phyloP scores from a whole-genome alignment of 345 rosid genomes.

The Citrus reticulata region DNA sequence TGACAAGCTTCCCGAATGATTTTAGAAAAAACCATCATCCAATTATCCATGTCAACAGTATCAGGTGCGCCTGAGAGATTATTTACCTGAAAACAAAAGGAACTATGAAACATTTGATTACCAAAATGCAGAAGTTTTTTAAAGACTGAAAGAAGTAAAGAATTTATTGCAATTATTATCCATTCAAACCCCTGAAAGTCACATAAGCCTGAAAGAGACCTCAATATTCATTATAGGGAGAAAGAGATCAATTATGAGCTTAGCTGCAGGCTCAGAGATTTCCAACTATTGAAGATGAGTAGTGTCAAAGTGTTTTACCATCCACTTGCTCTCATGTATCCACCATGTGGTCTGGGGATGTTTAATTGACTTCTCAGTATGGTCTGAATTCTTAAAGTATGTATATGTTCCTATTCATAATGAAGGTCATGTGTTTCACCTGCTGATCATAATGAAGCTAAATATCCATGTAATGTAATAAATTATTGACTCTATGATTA shows the following conservation, averaged over 20 bases:
- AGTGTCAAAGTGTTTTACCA: not conserved
- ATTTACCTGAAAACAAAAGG: conserved; percentile 50
- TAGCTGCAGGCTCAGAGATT: not conserved
- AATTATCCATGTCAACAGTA: conserved; percentile 37
- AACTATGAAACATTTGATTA: conserved; percentile 5
- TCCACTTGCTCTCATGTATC: not conserved
- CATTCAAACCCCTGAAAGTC: conserved; percentile 1
- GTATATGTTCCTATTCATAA: not conserved
- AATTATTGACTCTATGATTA: not conserved
- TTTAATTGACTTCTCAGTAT: not conserved
- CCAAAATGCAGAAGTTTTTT: conserved; percentile 8
- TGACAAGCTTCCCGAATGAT: conserved; percentile 50
- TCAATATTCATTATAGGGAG: not conserved
- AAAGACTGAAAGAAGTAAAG: not conserved
- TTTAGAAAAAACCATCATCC: conserved; percentile 41
- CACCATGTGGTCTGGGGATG: not conserved
- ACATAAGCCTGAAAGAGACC: not conserved
- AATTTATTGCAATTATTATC: not conserved
- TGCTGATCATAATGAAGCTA: not conserved
- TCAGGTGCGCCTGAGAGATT: conserved; percentile 23
- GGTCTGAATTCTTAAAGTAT: not conserved
- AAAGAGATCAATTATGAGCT: not conserved
- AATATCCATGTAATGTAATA: not conserved
- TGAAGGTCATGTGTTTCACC: not conserved
- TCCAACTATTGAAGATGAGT: conserved; percentile 1